Evolutionary conservation across 768 basidiomycete species (phyloP), one percentile per base, ranked within the genome.

Genomic region (Mycena galopus): DNA sequence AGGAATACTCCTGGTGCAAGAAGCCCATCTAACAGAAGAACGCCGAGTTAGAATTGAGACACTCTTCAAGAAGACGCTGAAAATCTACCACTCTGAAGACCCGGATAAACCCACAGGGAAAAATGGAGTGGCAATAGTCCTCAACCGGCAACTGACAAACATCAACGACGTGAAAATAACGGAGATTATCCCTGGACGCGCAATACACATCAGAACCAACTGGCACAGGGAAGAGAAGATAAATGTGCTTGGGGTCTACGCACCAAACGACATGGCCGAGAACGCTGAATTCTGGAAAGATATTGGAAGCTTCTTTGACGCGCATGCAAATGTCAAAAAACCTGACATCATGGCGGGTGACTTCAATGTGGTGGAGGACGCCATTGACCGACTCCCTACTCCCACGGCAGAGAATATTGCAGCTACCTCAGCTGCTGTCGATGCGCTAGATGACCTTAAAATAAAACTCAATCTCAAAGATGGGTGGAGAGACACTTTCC

Each of bases 301-400:
- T 0, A 27, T 78, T 4, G 21, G 23, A 0, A 23, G 23, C 1
- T 44, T 23, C 17, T 68, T 35, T 19, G 23, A 8, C 6, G 11
- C 2, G 0, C 17, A 61, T 23, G 39, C 56, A 12, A n/a, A n/a
- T 0, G 23, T 62, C 0, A 72, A 58, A 0, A 29, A 39, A 7
- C 77, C 77, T 0, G 65, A 77, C 35, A 39, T 75, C 2, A 17
- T 79, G 1, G 62, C 69, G 0, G 77, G 74, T 2, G 77, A 79
- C 64, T 67, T 63, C 37, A 78, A 79, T 30, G 62, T 76, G 8
- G 73, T 77, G 2, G 71, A 78, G 42, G 72, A 77, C 4, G 33
- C 17, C 0, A 61, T 76, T 16, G 78, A 79, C 51, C 61, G 76
- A 0, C 37, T 73, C 9, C 77, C 78, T 23, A 35, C 35, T 17